Evolutionary conservation across 768 basidiomycete genomes (phyloP).

Genomic region (Suillus alpinus): DNA sequence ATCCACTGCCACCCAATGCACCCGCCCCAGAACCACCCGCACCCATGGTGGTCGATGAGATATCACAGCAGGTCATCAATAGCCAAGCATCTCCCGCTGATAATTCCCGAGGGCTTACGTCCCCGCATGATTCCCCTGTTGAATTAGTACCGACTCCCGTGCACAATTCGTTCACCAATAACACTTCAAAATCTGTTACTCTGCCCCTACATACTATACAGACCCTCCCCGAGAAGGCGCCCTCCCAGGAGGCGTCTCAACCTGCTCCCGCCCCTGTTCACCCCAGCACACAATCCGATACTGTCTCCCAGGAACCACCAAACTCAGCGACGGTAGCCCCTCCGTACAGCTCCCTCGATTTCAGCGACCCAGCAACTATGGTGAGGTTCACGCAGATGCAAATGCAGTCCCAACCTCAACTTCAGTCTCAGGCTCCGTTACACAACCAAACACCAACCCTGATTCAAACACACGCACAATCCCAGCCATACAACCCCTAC

Average conservation of each 20-base stretch:
- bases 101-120: conserved; percentile 17
- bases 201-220: background rate
- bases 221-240: background rate
- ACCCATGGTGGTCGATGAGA: conserved; percentile 9
- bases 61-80: conserved; percentile 3
- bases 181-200: background rate
- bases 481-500: conserved; percentile 1
- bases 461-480: conserved; percentile 3
- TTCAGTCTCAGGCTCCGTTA: background rate
- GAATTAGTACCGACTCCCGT: background rate
- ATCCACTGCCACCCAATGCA: background rate
- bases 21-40: background rate
- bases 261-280: background rate
- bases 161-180: background rate
- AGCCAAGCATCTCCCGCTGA: conserved; percentile 14
- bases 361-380: conserved; percentile 22
- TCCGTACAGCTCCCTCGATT: conserved; percentile 14
- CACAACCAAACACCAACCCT: conserved; percentile 7
- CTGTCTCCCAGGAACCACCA: background rate
- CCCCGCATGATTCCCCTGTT: conserved; percentile 8
- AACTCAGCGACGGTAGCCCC: background rate
- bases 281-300: background rate
- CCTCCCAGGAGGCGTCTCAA: background rate
- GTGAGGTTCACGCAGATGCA: conserved; percentile 25
- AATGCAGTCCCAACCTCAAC: conserved; percentile 4